Evolutionary conservation across 768 basidiomycete species (phyloP), one percentile per base, ranked within the genome.

Genomic region (Paxillus involutus): DNA sequence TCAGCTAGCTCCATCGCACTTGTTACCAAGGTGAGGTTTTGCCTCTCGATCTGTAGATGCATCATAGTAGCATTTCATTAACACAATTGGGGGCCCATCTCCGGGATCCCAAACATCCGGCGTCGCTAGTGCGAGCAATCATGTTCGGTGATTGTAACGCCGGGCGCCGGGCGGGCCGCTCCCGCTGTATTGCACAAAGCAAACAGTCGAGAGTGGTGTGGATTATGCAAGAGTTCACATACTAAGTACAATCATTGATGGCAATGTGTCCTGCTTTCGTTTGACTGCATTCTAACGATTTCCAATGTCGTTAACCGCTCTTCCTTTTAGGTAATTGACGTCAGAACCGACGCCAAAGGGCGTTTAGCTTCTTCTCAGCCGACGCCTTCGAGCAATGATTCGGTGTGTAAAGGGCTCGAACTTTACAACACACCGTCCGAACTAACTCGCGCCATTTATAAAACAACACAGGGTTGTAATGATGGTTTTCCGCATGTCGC

Each of bases 321-420:
- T 8, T 62, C n/a, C 33, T 42, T 48, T 67, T 67, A 69, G 69
- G 70, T 63, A 64, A 66, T 71, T 56, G 58, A 66, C 51, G 47
- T 53, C 67, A 63, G 43, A 17, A 41, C 30, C 12, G 10, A 17
- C 35, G 24, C 4, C 17, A 11, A 1, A 47, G 30, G 49, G 61
- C 64, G 62, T 43, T 48, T 56, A 57, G 59, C 12, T 63, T 57
- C 46, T 60, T 40, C 50, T 55, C 49, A 42, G 52, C 44, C 51
- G 49, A 17, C 53, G 12, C 16, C 32, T 36, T 45, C 44, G 39
- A 52, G 47, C 33, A 52, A 43, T 56, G 44, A 54, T 46, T 26
- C 60, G 24, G 63, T 67, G 50, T 60, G 66, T 70, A 58, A 55
- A 49, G 44, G 43, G 51, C 19, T 42, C 4, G 13, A 48, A 11